Evolutionary conservation across 2,329 filamentous ascomycete genomes (phyloP).

Genomic region (Aciculosporium take): DNA sequence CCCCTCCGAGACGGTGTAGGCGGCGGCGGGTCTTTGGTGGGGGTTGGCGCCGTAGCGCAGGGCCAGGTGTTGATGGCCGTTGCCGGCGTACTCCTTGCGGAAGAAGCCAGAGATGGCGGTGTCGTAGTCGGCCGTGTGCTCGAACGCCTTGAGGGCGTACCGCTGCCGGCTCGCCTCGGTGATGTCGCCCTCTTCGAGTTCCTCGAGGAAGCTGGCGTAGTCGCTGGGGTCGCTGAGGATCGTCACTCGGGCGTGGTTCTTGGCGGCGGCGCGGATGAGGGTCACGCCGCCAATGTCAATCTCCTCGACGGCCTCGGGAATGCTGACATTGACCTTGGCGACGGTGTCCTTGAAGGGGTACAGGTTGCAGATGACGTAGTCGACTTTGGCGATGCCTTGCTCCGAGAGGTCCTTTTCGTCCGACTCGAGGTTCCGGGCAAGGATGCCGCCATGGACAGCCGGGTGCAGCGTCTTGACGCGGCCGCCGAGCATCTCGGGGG

Average conservation of each 20-base stretch:
- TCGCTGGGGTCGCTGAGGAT: constrained; percentile 90
- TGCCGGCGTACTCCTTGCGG: constrained; percentile 85
- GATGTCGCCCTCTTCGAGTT: constrained; percentile 78
- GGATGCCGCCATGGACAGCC: constrained; percentile 78
- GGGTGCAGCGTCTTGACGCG: constrained; percentile 85
- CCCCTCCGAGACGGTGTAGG: constrained; percentile 56
- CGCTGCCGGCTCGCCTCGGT: constrained; percentile 71
- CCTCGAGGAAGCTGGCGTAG: constrained; percentile 85
- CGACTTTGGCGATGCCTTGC: constrained; percentile 89
- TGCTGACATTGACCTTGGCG: constrained; percentile 90
- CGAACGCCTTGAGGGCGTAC: constrained; percentile 94
- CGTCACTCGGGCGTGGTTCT: constrained; percentile 92
- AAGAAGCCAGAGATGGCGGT: constrained; percentile 92
- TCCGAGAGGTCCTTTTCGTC: constrained; percentile 95
- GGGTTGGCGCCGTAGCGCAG: constrained; percentile 95
- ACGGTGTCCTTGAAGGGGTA: constrained; percentile 99
- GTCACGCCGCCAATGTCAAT: constrained; percentile 98
- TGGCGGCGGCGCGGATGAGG: constrained; percentile 86
- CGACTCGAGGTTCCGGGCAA: constrained; percentile 83
- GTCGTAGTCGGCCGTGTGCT: constrained; percentile 96
- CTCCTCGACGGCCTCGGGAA: constrained; percentile 93
- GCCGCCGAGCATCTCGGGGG: constrained; percentile 90
- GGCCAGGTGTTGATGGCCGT: constrained; percentile 67
- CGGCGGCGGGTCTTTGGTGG: constrained; percentile 91
- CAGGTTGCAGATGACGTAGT: constrained; percentile 95